Evolutionary conservation across 108 stramenopile genomes (phyloP).

Genomic region (Discostella pseudostelligera): DNA sequence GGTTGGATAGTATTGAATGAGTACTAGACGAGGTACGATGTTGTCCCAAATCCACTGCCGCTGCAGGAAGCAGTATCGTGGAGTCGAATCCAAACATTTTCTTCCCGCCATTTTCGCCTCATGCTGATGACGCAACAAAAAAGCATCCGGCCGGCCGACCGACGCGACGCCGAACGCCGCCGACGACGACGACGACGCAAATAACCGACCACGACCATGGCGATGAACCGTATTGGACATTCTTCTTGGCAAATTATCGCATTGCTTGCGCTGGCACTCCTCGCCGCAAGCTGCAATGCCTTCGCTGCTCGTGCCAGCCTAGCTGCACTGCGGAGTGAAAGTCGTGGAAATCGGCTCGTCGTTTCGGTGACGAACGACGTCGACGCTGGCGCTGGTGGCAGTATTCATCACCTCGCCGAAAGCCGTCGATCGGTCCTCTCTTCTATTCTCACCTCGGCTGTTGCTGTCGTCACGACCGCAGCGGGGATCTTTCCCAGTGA

Average conservation of each 20-base stretch:
- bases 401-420: neutral
- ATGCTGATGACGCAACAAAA: no score
- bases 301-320: neutral
- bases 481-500: neutral
- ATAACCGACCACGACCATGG: no score
- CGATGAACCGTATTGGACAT: neutral
- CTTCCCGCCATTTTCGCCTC: no score
- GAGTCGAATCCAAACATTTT: no score
- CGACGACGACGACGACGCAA: no score
- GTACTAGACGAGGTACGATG: no score
- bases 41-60: no score
- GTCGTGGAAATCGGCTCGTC: neutral
- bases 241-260: no score
- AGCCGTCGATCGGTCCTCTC: slow-evolving; percentile 9
- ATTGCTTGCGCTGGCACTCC: neutral
- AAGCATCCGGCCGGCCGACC: no score
- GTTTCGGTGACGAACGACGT: neutral
- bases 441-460: neutral
- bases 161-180: no score
- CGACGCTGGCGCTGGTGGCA: neutral
- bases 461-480: neutral
- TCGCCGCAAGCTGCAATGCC: neutral
- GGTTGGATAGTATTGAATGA: no score
- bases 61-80: no score
- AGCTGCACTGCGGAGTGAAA: neutral